Base-by-base conservation (phyloP, 306 rosid species). In the Mimosa bimucronata region DNA sequence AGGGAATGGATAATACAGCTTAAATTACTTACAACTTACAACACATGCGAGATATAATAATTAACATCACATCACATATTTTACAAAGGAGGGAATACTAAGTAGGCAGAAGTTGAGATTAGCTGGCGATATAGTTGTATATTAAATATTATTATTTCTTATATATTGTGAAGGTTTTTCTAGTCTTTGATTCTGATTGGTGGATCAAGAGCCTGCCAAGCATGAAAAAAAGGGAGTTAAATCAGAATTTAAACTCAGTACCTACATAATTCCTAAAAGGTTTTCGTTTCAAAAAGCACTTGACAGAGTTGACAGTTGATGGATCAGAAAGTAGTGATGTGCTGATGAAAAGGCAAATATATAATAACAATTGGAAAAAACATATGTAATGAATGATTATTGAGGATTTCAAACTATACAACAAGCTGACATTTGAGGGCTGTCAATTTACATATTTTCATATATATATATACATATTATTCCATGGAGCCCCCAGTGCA, bases 121-220 rank as follows among this genome's bases (percentile, higher is more conserved):
- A 40, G 73, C 73, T 74, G 52, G 37, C 30, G 73, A 74, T 71
- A 74, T 64, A 55, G 73, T 66, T 13, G 29, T 55, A 73, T 31
- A 45, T 85, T 66, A 57, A 45, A 34, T 34, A 34, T 2, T 34
- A 34, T 85, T 66, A 73, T 67, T 61, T 11, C 12, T 18, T 65
- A 68, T 29, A 75, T 5, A 5, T 45, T 21, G 26, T 70, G 38
- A 10, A 78, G 26, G 28, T 9, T 73, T 62, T 82, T 77, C 44
- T 52, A 42, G 77, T 66, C 55, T 77, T 57, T 62, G 83, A 73
- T 68, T 70, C 67, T 52, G 61, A 48, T 15, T 0, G 19, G 18
- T 45, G 69, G 81, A 73, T 88, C 83, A 83, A 80, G 77, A 83
- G 53, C 88, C 92, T 88, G 90, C 75, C 7, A 78, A 50, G 40